These are phyloP conservation scores for Trichomonascaceae sp. DNA, from an alignment of 1,139 yeast genomes.

Conservation along the genomic window DNA sequence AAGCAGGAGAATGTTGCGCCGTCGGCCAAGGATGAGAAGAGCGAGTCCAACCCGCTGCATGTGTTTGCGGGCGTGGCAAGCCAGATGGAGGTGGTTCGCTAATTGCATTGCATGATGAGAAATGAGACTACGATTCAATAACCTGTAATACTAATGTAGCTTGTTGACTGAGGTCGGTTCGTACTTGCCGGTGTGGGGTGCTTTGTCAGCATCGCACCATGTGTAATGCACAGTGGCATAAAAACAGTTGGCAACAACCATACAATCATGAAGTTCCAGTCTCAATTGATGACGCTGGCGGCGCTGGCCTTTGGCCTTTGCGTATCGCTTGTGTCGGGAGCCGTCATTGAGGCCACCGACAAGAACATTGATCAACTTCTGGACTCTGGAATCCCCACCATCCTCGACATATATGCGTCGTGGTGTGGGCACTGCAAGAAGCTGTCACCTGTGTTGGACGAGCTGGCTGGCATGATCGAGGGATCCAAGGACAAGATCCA, in stretches of 20 bases:
- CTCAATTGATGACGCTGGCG: no score
- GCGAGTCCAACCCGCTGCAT: conserved; percentile 7
- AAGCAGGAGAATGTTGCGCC: not conserved
- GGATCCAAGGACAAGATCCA: conserved; percentile 34
- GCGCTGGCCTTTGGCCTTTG: no score
- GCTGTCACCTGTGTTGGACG: conserved; percentile 52
- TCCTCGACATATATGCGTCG: conserved; percentile 65
- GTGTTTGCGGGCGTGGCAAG: conserved; percentile 14
- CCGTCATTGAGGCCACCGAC: conserved; percentile 32
- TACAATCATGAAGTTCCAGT: no score
- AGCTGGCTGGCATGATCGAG: conserved; percentile 40
- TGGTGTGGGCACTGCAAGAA: conserved; percentile 78
- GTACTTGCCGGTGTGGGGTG: no score
- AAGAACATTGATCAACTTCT: conserved; percentile 43
- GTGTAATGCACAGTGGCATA: no score
- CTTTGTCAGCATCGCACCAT: no score
- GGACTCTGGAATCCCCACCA: conserved; percentile 44
- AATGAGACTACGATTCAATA: no score
- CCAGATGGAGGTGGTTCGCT: conserved; percentile 4
- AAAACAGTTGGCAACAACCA: no score
- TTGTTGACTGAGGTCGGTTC: no score
- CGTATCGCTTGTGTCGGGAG: not conserved
- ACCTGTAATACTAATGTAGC: no score
- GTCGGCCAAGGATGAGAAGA: conserved; percentile 1
- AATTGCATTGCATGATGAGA: not conserved